Base-by-base conservation (phyloP, 192 early-diverging fungal species). In the Spinellus fusiger region DNA sequence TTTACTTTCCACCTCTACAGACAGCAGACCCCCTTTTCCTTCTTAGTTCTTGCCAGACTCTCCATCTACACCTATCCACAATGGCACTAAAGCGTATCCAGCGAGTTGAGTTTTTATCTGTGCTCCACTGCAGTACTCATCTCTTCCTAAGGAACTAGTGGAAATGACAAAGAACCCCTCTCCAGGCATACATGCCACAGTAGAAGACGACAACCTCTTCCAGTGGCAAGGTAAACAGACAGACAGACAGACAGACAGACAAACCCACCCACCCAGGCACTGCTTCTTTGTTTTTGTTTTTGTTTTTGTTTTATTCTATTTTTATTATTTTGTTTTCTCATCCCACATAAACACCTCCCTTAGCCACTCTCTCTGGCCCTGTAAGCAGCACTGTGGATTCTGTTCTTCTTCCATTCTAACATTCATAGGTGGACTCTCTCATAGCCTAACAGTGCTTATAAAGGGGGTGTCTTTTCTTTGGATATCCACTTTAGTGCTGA, bases 401-500 rank as follows among this genome's bases (percentile, higher is more conserved):
- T 31, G 26, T 33, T 32, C 12, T 1, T 48, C 32, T 22, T 68
- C 34, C n/a, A 31, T n/a, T 20, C 34, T 38, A 15, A 34, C 55
- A 31, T 20, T 67, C 23, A 20, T 27, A 22, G 71, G 7, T 49
- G 29, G 33, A 25, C 13, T 44, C 31, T 52, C 10, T 52, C 34
- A n/a, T 61, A 86, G 82, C 65, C 32, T 32, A 66, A 75, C 35
- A 86, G 81, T 49, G 73, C 83, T 6, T 92, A 87, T 71, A 76
- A 84, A 68, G 84, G 85, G 16, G 90, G 89, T n/a, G 59, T 76
- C 6, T 92, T 92, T 66, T 74, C 77, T 22, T 38, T 92, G 12
- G 81, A 84, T 47, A 78, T 92, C 35, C 72, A 75, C n/a, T 91
- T 92, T 58, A 71, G 74, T 33, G 65, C 76, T 5, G 89, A 92